Evolutionary conservation across 345 rosid species (phyloP), one percentile per base, ranked within the genome.

Genomic region (Moricandia moricandioides): DNA sequence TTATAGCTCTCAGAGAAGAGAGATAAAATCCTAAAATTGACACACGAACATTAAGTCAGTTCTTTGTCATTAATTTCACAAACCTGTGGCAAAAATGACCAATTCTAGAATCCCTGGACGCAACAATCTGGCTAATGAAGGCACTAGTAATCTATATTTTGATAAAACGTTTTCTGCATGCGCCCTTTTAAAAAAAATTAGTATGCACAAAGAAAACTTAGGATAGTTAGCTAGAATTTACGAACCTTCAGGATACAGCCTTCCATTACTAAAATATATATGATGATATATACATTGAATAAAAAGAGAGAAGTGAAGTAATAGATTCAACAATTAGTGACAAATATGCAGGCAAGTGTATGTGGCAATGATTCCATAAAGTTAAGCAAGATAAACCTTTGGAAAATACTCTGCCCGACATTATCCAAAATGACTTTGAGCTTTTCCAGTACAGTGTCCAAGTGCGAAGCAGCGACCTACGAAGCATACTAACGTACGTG

Each of bases 401-500:
- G 90, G 66, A 94, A 81, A 62, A 94, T 80, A 79, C 86, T 94
- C 78, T 85, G 90, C 62, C 86, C 91, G 81, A 94, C 86, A 79
- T 84, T 88, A 76, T 88, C 98, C 74, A 94, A 83, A 79, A 91
- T 90, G 68, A 78, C 84, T 83, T 91, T 94, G 78, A 94, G 86
- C 90, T 91, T 94, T 72, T 88, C 98, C 79, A 94, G 79, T 33
- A 91, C 97, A 24, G 97, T 87, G 69, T 90, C 98, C 83, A 94
- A 83, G 85, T 94, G 98, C 63, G 97, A 88, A 68, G 98, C 98
- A 2, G 98, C 98, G 78, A 94, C 98, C 98, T 91, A 82, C 72
- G 9, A 76, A 78, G 62, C 66, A 70, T 58, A 73, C 65, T 49
- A 73, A 70, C 37, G 57, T 24, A 67, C 34, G 62, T 67, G 47